phyloP scores from a whole-genome alignment of 1,284 basidiomycete species.

The Hypsizygus ulmarius region DNA sequence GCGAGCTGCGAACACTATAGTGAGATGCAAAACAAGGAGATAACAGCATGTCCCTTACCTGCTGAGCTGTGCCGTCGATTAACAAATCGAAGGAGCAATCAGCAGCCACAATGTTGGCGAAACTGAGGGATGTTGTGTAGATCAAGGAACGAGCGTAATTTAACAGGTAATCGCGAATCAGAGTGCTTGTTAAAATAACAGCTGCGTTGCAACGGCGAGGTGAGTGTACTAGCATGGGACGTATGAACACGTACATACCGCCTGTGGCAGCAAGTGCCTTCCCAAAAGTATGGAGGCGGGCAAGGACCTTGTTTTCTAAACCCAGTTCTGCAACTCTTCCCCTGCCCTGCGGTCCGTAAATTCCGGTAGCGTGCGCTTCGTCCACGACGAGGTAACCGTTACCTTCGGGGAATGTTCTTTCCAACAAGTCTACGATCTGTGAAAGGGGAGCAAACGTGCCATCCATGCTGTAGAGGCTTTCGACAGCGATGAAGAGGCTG shows the following conservation, averaged over 20 bases:
- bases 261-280: slow-evolving; percentile 66
- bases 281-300: slow-evolving; percentile 59
- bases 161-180: slow-evolving; percentile 81
- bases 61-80: slow-evolving; percentile 60
- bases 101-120: slow-evolving; percentile 72
- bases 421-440: slow-evolving; percentile 60
- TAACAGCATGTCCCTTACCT: slow-evolving; percentile 24
- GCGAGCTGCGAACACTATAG: slow-evolving; percentile 27
- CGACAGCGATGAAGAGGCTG: slow-evolving; percentile 80
- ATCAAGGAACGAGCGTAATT: slow-evolving; percentile 93
- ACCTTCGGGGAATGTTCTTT: slow-evolving; percentile 54
- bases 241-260: slow-evolving; percentile 48
- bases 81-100: slow-evolving; percentile 80
- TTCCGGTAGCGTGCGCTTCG: slow-evolving; percentile 85
- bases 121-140: slow-evolving; percentile 82
- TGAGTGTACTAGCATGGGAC: neutral
- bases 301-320: slow-evolving; percentile 61
- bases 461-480: slow-evolving; percentile 94
- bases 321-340: slow-evolving; percentile 67
- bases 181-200: slow-evolving; percentile 69
- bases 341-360: slow-evolving; percentile 77
- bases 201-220: slow-evolving; percentile 44
- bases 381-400: slow-evolving; percentile 80
- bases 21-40: neutral
- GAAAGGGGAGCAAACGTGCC: slow-evolving; percentile 82